These are phyloP conservation scores for Leccinum subrobustum DNA, from an alignment of 1,284 basidiomycete genomes.

Conservation along the genomic window DNA sequence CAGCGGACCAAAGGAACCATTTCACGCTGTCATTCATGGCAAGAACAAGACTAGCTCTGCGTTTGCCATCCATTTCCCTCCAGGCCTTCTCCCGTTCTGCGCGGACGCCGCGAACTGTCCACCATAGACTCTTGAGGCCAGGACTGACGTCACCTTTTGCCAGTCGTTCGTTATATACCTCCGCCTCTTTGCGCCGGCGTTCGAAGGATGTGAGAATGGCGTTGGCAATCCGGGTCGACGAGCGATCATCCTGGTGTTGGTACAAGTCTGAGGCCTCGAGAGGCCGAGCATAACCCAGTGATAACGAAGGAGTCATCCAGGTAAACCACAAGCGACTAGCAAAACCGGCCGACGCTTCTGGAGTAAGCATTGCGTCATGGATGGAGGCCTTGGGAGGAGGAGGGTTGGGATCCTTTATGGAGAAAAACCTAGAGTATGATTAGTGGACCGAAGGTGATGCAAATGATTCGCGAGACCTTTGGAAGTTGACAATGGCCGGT, in stretches of 20 bases:
- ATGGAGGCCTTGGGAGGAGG: slow-evolving; percentile 44
- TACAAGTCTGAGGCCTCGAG: slow-evolving; percentile 85
- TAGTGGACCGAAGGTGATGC: background rate
- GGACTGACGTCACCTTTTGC: slow-evolving; percentile 63
- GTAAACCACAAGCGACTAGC: slow-evolving; percentile 46
- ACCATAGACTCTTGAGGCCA: slow-evolving; percentile 53
- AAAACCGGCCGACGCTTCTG: slow-evolving; percentile 46
- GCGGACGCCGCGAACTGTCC: slow-evolving; percentile 55
- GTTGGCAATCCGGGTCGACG: slow-evolving; percentile 58
- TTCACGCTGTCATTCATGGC: slow-evolving; percentile 83
- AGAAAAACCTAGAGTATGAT: background rate
- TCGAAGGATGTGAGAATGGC: slow-evolving; percentile 68
- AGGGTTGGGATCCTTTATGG: slow-evolving; percentile 23
- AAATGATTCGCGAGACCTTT: background rate
- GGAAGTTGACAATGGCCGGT: background rate
- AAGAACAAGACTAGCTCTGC: slow-evolving; percentile 65
- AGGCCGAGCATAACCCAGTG: slow-evolving; percentile 68
- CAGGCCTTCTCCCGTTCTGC: slow-evolving; percentile 60
- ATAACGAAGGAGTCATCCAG: slow-evolving; percentile 78
- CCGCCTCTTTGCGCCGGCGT: slow-evolving; percentile 55
- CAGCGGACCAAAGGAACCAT: slow-evolving; percentile 82
- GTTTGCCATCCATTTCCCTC: slow-evolving; percentile 63
- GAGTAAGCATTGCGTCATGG: slow-evolving; percentile 45
- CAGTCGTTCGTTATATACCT: slow-evolving; percentile 69
- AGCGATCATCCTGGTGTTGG: slow-evolving; percentile 67